Conservation (phyloP, 176 grass and related monocot species). For the Calamus simplicifolius region DNA sequence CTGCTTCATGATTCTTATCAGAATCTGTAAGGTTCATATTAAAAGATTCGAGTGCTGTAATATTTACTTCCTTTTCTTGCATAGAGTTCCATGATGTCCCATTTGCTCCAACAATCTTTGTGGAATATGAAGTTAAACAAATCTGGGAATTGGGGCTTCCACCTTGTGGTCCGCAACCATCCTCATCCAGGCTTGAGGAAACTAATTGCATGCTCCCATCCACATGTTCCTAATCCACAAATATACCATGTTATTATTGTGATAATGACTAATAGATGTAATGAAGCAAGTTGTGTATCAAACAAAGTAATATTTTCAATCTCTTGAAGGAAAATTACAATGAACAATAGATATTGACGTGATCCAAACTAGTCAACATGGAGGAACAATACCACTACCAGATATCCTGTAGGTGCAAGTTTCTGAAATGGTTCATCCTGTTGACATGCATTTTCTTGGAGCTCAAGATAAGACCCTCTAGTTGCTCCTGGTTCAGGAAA, state of each 20-base stretch:
- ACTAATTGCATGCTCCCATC: not conserved
- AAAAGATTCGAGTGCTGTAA: not conserved
- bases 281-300: too few species aligned
- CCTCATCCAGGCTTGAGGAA: not conserved
- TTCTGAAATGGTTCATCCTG: constrained; percentile 6
- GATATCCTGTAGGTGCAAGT: not conserved
- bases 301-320: too few species aligned
- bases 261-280: too few species aligned
- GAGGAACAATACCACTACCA: not conserved
- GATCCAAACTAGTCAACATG: not conserved
- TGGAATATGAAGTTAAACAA: not conserved
- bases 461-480: not conserved
- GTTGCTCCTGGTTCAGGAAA: constrained; percentile 3
- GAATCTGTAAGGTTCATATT: not conserved
- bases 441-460: not conserved
- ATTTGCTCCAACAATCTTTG: not conserved
- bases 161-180: not conserved
- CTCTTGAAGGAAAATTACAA: too few species aligned
- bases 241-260: not conserved
- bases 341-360: too few species aligned
- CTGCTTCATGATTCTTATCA: constrained; percentile 2
- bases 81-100: not conserved
- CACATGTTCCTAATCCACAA: not conserved
- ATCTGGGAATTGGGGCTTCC: not conserved
- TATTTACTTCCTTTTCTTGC: not conserved